Evolutionary conservation across 2,329 filamentous ascomycete genomes (phyloP), one percentile per base, ranked within the genome.

Genomic region (Ambrosiella cleistominuta): DNA sequence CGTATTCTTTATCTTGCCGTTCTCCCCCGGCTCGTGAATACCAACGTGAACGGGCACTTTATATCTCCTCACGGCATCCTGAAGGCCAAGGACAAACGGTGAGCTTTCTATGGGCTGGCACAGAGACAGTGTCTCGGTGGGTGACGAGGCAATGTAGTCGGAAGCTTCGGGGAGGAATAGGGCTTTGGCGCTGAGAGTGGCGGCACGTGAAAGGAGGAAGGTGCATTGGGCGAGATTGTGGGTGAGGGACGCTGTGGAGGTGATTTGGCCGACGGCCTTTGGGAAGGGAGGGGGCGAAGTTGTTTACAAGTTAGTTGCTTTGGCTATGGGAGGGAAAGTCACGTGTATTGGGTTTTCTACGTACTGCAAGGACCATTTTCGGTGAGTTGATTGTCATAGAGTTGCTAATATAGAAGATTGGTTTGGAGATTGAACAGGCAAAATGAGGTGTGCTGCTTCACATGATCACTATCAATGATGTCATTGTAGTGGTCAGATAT

Each of bases 121-220:
- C 8, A 96, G 81, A 3, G 79, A 75, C 7, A 89, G 70, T 0
- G 84, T 85, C 64, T 90, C 82, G 9, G 78, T 69, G 1, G 83
- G 74, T 0, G 81, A 82, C 1, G 77, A 74, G 17, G 81, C 85
- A 65, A 96, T 89, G 73, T 95, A 96, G 72, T 95, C 89, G 59
- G 81, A 81, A 27, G 91, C 91, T 76, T 96, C 91, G 11, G 91
- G 91, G 57, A 96, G 83, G 72, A 97, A 96, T 54, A 96, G 78
- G 15, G 86, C 81, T 79, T 61, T 60, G 50, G 61, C 61, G 2
- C 57, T 60, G 3, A 51, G 50, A 11, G 51, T 11, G 2, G 54
- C 59, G 17, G 61, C 61, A 37, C 52, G 35, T 3, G 51, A 13
- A 7, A 62, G 51, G 2, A 58, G 56, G 8, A 9, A 47, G 17